Percentiles rank a stretch among this genome's conserved stretches.
Evolutionary conservation across 2,329 filamentous ascomycete genomes (phyloP).

Genomic region (Gremmenia infestans): DNA sequence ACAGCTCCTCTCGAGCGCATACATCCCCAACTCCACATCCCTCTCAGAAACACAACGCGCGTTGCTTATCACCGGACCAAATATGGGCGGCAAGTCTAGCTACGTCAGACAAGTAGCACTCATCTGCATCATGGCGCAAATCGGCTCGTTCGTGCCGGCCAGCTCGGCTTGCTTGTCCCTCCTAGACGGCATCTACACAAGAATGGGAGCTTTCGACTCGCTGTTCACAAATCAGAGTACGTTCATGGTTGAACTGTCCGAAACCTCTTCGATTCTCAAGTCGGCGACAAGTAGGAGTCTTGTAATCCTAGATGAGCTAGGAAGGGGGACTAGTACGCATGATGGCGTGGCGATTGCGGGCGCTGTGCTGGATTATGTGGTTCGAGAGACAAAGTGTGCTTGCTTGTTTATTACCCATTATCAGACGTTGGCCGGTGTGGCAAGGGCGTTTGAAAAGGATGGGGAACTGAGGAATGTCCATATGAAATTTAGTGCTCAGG

Average conservation of each 20-base stretch:
- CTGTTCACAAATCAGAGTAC: slow-evolving; percentile 92
- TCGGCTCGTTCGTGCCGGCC: slow-evolving; percentile 91
- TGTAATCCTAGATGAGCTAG: slow-evolving; percentile 91
- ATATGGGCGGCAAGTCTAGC: slow-evolving; percentile 99
- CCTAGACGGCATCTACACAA: slow-evolving; percentile 86
- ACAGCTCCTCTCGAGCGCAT: slow-evolving; percentile 75
- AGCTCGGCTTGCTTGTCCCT: slow-evolving; percentile 69
- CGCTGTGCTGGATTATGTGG: slow-evolving; percentile 80
- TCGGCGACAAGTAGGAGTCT: slow-evolving; percentile 78
- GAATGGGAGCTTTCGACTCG: slow-evolving; percentile 93
- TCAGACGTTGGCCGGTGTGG: slow-evolving; percentile 71
- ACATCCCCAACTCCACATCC: slow-evolving; percentile 84
- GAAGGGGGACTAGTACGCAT: slow-evolving; percentile 88
- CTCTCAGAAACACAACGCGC: slow-evolving; percentile 55
- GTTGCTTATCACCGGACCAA: slow-evolving; percentile 82
- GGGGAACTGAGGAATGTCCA: slow-evolving; percentile 78
- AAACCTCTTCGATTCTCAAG: slow-evolving; percentile 87
- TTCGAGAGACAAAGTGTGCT: slow-evolving; percentile 67
- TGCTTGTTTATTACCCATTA: slow-evolving; percentile 98
- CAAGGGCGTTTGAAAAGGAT: slow-evolving; percentile 57
- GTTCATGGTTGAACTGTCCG: slow-evolving; percentile 96
- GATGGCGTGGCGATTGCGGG: slow-evolving; percentile 95
- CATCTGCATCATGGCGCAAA: slow-evolving; percentile 88
- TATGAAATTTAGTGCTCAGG: slow-evolving; percentile 69
- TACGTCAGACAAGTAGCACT: slow-evolving; percentile 92